phyloP scores from a whole-genome alignment of 805 yeast genomes.

The Dipodascopsis tothii region DNA sequence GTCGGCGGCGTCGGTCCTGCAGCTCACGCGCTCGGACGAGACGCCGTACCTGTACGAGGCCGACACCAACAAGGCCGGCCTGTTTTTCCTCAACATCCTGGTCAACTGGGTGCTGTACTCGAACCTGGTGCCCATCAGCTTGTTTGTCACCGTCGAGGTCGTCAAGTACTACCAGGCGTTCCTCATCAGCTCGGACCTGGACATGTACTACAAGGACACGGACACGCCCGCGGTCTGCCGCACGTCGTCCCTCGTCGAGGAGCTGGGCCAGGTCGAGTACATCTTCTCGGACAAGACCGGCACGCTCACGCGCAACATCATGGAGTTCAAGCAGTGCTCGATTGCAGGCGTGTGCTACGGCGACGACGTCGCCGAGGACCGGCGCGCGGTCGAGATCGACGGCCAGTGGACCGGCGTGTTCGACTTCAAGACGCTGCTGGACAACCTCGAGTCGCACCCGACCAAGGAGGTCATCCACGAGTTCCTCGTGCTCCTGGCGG shows the following conservation, averaged over 20 bases:
- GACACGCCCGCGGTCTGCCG: constrained; percentile 95
- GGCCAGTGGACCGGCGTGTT: constrained; percentile 77
- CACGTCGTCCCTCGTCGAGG: constrained; percentile 93
- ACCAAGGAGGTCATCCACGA: constrained; percentile 47
- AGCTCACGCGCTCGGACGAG: constrained; percentile 26
- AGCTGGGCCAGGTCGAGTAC: constrained; percentile 92
- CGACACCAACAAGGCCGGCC: constrained; percentile 56
- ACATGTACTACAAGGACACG: constrained; percentile 76
- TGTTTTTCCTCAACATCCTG: constrained; percentile 78
- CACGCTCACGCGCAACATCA: constrained; percentile 86
- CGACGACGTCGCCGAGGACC: constrained; percentile 85
- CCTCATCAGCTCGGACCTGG: constrained; percentile 88
- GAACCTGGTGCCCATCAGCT: constrained; percentile 92
- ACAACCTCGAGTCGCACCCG: constrained; percentile 16
- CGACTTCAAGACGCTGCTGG: constrained; percentile 54
- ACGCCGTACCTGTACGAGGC: constrained; percentile 61
- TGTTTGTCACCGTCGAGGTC: constrained; percentile 88
- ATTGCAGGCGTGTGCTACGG: constrained; percentile 89
- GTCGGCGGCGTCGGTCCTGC: constrained; percentile 75
- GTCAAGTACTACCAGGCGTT: constrained; percentile 93
- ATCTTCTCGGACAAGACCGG: constrained; percentile 97
- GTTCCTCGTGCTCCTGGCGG: constrained; percentile 74
- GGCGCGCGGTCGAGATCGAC: constrained; percentile 59
- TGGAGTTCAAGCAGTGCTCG: constrained; percentile 92
- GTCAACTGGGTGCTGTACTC: constrained; percentile 96